Percentiles rank a stretch among this genome's conserved stretches.
These are phyloP conservation scores for Colletotrichum sp. DNA, from an alignment of 2,329 filamentous ascomycete genomes.

Conservation along the genomic window DNA sequence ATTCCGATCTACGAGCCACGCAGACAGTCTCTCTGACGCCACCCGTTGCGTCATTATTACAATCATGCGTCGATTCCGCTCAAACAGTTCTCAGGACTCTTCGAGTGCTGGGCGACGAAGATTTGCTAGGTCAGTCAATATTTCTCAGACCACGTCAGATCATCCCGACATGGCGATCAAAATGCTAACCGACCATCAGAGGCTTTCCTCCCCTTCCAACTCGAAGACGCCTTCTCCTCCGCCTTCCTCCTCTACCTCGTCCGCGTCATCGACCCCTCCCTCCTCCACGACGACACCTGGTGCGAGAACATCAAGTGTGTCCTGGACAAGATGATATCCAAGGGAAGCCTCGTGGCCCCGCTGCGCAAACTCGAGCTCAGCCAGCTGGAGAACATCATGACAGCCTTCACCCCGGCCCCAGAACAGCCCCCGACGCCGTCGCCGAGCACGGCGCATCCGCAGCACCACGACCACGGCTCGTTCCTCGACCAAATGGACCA, in stretches of 20 bases:
- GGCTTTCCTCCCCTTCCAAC: constrained; percentile 44
- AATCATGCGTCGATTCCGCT: constrained; percentile 21
- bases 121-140: constrained; percentile 25
- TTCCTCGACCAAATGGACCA: constrained; percentile 10
- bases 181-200: constrained; percentile 20
- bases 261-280: constrained; percentile 31
- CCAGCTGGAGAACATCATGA: constrained; percentile 40
- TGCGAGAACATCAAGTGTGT: constrained; percentile 38
- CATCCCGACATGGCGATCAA: constrained; percentile 5
- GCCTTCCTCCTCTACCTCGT: constrained; percentile 43
- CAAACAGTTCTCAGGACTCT: constrained; percentile 21
- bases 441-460: constrained; percentile 6
- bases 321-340: constrained; percentile 40
- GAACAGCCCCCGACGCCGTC: constrained; percentile 20
- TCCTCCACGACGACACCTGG: constrained; percentile 39
- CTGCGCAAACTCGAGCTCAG: constrained; percentile 39
- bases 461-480: constrained; percentile 12
- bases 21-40: constrained; percentile 10
- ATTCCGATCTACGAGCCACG: constrained; percentile 8
- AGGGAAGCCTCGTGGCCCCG: constrained; percentile 41
- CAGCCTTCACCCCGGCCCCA: constrained; percentile 34
- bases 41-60: constrained; percentile 13
- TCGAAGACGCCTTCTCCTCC: constrained; percentile 46
- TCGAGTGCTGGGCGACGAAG: constrained; percentile 25
- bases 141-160: fast-evolving